Evolutionary conservation across 139 green algal species (phyloP).

Genomic region (Coelastrella sp.): DNA sequence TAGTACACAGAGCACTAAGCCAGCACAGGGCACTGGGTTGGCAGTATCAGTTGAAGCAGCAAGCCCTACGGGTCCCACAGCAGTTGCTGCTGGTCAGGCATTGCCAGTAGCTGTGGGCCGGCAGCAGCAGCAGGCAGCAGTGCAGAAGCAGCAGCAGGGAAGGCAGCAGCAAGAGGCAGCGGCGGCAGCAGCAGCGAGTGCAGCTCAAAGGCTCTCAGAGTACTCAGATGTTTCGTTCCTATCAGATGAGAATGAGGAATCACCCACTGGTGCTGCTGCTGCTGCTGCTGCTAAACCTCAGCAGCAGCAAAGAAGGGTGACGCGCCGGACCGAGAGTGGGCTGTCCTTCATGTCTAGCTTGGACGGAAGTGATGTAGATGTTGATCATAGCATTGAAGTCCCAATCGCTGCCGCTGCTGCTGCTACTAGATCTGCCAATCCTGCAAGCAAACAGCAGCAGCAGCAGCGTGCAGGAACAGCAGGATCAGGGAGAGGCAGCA

Average conservation of each 20-base stretch:
- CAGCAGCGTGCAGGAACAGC: neutral
- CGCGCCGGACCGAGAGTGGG: constrained; percentile 5
- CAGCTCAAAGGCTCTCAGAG: neutral
- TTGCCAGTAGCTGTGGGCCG: too few relatives aligned
- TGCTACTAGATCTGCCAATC: neutral
- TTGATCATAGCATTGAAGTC: neutral
- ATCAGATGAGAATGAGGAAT: constrained; percentile 3
- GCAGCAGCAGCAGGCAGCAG: too few relatives aligned
- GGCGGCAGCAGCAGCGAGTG: neutral
- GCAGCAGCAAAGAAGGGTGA: neutral
- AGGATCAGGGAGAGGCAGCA: neutral
- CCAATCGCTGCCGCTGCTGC: neutral
- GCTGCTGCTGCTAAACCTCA: neutral
- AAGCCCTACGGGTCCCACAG: neutral
- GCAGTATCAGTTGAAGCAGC: neutral
- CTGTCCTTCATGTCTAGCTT: constrained; percentile 28
- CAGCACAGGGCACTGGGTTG: neutral
- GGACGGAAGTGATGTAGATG: neutral
- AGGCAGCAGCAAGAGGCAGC: neutral
- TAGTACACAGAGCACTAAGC: neutral
- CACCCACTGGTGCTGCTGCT: too few relatives aligned
- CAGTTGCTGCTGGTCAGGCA: too few relatives aligned
- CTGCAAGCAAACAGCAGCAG: neutral
- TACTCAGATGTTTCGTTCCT: constrained; percentile 32
- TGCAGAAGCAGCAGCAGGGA: neutral